Evolutionary conservation across 225 moss, liverwort and hornwort genomes (phyloP).

Genomic region (Pleurozium schreberi): DNA sequence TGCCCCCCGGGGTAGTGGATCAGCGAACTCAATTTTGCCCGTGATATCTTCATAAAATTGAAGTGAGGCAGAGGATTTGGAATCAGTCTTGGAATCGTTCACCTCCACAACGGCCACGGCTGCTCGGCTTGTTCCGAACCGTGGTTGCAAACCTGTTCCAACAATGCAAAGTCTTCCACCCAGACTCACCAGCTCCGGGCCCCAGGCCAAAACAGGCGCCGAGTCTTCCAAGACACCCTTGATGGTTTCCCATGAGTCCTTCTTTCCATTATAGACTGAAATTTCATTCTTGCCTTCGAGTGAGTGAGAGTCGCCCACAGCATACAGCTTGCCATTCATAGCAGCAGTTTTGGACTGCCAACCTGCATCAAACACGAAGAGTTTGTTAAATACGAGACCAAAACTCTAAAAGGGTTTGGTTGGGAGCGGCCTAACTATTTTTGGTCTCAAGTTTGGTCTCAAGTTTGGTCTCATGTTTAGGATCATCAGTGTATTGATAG

Average conservation of each 20-base stretch:
- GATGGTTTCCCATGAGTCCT: slow-evolving; percentile 86
- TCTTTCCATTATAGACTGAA: slow-evolving; percentile 78
- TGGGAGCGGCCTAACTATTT: not conserved
- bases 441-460: not conserved
- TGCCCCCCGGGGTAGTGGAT: slow-evolving; percentile 88
- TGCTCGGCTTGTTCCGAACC: slow-evolving; percentile 47
- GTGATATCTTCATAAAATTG: slow-evolving; percentile 85
- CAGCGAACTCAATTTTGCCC: slow-evolving; percentile 79
- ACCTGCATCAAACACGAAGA: slow-evolving; percentile 22
- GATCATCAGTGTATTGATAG: not conserved
- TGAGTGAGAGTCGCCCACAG: slow-evolving; percentile 90
- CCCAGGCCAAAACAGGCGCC: slow-evolving; percentile 86
- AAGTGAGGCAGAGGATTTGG: slow-evolving; percentile 66
- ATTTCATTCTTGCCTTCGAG: slow-evolving; percentile 93
- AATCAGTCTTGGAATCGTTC: slow-evolving; percentile 63
- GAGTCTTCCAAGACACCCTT: slow-evolving; percentile 84
- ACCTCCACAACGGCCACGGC: slow-evolving; percentile 89
- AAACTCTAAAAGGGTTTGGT: not conserved
- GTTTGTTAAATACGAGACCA: not conserved
- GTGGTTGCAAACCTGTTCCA: slow-evolving; percentile 69
- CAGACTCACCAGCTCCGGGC: slow-evolving; percentile 92
- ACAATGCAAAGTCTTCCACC: slow-evolving; percentile 84
- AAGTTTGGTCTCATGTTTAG: no score
- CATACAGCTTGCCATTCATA: slow-evolving; percentile 88
- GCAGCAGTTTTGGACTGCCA: slow-evolving; percentile 98